Percentiles rank a stretch among this genome's conserved stretches.
Evolutionary conservation across 1,284 basidiomycete species (phyloP).

Genomic region (Ceratobasidium sp.): DNA sequence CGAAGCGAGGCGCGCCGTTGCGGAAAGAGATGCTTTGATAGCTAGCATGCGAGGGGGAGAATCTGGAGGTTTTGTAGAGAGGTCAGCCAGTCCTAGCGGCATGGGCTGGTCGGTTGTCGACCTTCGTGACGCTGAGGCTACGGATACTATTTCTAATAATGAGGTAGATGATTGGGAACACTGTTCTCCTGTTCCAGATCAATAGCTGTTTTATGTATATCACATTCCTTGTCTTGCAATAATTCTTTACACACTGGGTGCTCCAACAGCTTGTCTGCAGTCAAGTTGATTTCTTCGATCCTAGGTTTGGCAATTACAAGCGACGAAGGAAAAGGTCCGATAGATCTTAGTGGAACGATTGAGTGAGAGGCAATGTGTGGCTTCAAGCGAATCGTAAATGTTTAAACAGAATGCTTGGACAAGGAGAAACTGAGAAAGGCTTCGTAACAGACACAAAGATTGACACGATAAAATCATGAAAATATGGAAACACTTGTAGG

Average conservation of each 20-base stretch:
- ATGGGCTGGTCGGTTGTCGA: conserved; percentile 36
- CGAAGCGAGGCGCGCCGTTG: conserved; percentile 41
- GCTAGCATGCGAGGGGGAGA: neutral
- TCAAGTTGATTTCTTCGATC: neutral
- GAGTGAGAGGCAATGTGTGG: conserved; percentile 26
- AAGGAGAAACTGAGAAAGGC: conserved; percentile 47
- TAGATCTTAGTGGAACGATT: conserved; percentile 5
- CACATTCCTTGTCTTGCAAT: conserved; percentile 1
- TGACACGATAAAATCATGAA: conserved; percentile 39
- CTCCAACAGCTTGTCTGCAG: neutral
- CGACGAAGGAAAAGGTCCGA: conserved; percentile 5
- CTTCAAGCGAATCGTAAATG: conserved; percentile 31
- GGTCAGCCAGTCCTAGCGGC: conserved; percentile 5
- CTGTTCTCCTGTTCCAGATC: conserved; percentile 28
- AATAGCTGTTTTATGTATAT: conserved; percentile 12
- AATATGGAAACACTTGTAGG: conserved; percentile 46
- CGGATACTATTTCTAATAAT: conserved; percentile 15
- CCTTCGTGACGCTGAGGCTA: conserved; percentile 13
- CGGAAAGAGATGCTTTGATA: conserved; percentile 37
- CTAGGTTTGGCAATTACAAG: conserved; percentile 6
- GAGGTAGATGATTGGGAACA: conserved; percentile 36
- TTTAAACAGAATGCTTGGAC: conserved; percentile 30
- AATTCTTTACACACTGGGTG: neutral
- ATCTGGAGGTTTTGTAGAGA: neutral
- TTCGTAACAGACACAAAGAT: conserved; percentile 46